Base-by-base conservation (phyloP, 768 basidiomycete species). In the Tricholoma bakamatsutake region DNA sequence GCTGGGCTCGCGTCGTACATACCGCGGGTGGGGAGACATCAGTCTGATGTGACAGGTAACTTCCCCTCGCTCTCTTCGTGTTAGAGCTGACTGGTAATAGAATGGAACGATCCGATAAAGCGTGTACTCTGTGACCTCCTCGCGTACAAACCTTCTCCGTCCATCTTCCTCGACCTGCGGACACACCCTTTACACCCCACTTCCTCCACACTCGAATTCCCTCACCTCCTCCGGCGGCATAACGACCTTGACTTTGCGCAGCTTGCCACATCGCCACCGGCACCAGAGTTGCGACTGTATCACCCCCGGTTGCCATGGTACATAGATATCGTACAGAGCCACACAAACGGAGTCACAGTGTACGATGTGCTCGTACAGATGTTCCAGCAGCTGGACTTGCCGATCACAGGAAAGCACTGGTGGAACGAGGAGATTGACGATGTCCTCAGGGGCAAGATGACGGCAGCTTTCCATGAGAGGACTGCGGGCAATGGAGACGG, bases 221-320 rank as follows among this genome's bases (percentile, higher is more conserved):
- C 74, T 52, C 75, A 67, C 17, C 66, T 84, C 21, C 58, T 67
- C 7, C 77, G 80, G 3, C 66, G 62, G 1, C 72, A 72, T 33
- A 80, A 78, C 57, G 57, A 65, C 4, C 74, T 73, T 50, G 84
- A 87, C 62, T 75, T 84, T 59, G 71, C 74, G 11, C 82, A 81
- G 43, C 73, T 81, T 51, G 80, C 78, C 21, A 80, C 80, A 12
- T 71, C 72, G 39, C 84, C 84, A 1, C 74, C 81, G 1, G 69
- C 78, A 0, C 62, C 69, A 5, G 68, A 67, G 54, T 77, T 87
- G 72, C 81, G 83, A 11, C 62, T 88, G 50, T 81, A 75, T 61
- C 83, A 85, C 66, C 68, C 77, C 0, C 70, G 72, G 34, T 68
- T 85, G 0, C 86, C 87, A 0, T 88, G 87, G 87, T 84, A 80